Conservation (phyloP, 1,139 yeast species). For the Blastobotrys malaysiensis region DNA sequence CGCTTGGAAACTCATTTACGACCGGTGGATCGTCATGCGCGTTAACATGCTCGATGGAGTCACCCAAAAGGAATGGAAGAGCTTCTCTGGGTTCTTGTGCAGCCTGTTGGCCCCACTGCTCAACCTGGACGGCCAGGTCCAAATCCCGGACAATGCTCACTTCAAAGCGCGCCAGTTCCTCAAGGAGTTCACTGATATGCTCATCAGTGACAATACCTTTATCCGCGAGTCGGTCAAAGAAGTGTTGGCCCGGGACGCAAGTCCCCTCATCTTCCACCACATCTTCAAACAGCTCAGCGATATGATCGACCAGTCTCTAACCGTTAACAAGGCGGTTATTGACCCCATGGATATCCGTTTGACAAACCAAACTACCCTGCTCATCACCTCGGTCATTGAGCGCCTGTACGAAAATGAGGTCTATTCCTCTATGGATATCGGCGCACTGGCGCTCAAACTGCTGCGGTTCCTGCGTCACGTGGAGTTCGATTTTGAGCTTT, state of each 20-base stretch:
- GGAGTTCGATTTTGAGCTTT: conserved; percentile 38
- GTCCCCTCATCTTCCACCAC: conserved; percentile 39
- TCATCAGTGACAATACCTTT: conserved; percentile 22
- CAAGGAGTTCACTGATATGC: conserved; percentile 21
- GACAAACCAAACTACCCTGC: conserved; percentile 39
- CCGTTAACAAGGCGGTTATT: conserved; percentile 11
- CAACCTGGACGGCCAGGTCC: conserved; percentile 20
- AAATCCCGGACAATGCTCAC: conserved; percentile 24
- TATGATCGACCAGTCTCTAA: conserved; percentile 23
- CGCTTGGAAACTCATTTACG: conserved; percentile 52
- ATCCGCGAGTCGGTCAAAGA: conserved; percentile 46
- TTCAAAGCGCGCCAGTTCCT: conserved; percentile 25
- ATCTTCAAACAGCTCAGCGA: conserved; percentile 33
- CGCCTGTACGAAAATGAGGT: conserved; percentile 38
- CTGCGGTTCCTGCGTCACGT: conserved; percentile 36
- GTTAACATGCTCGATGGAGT: conserved; percentile 12
- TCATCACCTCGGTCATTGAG: conserved; percentile 39
- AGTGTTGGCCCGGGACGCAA: conserved; percentile 42
- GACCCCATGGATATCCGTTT: conserved; percentile 31
- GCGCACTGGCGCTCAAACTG: conserved; percentile 36
- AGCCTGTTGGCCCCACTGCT: conserved; percentile 33
- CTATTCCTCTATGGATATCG: conserved; percentile 39
- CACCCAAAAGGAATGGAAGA: conserved; percentile 26
- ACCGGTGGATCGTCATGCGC: conserved; percentile 46
- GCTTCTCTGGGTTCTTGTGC: conserved; percentile 44